A percentile compares a stretch with the other conserved stretches of the same genome.
Evolutionary conservation across 2,329 filamentous ascomycete species (phyloP).

Genomic region (Pyricularia pennisetigena): DNA sequence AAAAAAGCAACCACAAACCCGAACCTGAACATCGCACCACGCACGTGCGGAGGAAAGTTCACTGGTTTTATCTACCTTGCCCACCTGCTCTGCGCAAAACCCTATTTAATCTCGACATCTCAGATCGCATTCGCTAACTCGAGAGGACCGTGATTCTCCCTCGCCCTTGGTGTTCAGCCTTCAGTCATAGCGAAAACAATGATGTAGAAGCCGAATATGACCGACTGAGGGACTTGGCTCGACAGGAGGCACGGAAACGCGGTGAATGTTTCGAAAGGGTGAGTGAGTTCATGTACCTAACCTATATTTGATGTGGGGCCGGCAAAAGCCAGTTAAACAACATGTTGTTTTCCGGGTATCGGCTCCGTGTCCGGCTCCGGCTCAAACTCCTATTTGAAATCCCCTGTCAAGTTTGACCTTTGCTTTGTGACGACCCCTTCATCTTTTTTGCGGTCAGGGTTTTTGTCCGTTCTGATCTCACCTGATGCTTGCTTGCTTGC

Average conservation of each 20-base stretch:
- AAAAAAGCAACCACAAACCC: not conserved
- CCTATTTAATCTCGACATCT: not conserved
- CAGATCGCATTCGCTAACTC: not conserved
- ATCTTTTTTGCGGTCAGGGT: not conserved
- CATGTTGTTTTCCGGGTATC: not conserved
- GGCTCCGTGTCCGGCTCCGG: not conserved
- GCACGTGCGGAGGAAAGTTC: not conserved
- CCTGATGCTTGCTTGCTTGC: not conserved
- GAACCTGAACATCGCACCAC: not conserved
- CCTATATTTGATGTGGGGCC: not conserved
- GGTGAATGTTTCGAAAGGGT: constrained; percentile 67
- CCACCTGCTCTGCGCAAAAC: too few species aligned
- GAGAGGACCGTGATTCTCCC: not conserved
- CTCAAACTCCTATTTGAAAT: not conserved
- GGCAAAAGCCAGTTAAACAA: not conserved
- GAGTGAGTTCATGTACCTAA: constrained; percentile 15
- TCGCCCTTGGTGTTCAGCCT: constrained; percentile 40
- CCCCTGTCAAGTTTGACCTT: not conserved
- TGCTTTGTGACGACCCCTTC: not conserved
- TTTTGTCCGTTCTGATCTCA: not conserved
- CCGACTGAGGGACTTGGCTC: constrained; percentile 73
- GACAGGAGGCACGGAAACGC: constrained; percentile 70
- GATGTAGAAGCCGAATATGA: constrained; percentile 83
- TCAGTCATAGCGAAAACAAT: constrained; percentile 59
- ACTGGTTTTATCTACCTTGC: not conserved